phyloP scores from a whole-genome alignment of 169 alveolate species.

The Plasmodium chabaudi region DNA sequence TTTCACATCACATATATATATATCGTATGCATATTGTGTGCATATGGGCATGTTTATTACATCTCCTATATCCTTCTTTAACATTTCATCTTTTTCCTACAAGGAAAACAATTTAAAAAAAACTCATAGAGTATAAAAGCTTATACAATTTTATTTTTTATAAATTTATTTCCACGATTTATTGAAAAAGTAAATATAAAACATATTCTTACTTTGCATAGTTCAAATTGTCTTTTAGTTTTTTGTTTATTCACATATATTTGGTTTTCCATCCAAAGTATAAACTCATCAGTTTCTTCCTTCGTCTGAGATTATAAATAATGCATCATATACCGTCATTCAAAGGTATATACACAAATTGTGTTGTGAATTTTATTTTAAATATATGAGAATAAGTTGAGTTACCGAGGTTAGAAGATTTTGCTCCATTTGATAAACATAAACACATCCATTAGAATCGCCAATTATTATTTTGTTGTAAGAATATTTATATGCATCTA shows the following conservation, averaged over 20 bases:
- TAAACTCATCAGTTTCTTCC: constrained; percentile 61
- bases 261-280: constrained; percentile 56
- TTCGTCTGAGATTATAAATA: constrained; percentile 20
- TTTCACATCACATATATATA: background rate
- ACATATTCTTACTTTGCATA: constrained; percentile 21
- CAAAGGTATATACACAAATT: background rate
- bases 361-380: too few species aligned
- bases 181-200: constrained; percentile 1
- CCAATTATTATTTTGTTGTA: constrained; percentile 72
- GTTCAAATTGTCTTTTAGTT: constrained; percentile 39
- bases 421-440: constrained; percentile 69
- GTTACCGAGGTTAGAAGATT: constrained; percentile 54
- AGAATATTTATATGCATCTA: constrained; percentile 57
- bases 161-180: constrained; percentile 13
- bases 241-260: constrained; percentile 56
- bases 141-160: constrained; percentile 12
- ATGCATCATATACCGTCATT: background rate
- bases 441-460: constrained; percentile 73
- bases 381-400: background rate
- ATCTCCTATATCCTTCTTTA: constrained; percentile 44
- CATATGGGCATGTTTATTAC: constrained; percentile 32
- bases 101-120: constrained; percentile 10
- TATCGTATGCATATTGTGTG: background rate
- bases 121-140: too few species aligned
- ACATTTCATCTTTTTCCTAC: constrained; percentile 54